A percentile compares a stretch with the other conserved stretches of the same genome.
Conservation (phyloP, 331 rosid genomes). For the Phaseolus coccineus region DNA sequence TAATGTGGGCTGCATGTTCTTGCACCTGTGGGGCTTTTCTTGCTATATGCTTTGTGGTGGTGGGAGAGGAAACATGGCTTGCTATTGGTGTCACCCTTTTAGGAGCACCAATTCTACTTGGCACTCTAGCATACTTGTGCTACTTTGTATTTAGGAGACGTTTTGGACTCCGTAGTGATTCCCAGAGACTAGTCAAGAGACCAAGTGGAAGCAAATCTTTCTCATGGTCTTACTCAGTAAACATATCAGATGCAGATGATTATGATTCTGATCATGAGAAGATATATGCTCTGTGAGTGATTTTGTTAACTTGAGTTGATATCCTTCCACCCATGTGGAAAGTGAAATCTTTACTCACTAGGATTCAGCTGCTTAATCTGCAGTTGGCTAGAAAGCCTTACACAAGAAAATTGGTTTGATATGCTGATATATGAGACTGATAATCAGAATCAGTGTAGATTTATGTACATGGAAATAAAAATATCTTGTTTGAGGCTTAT, state of each 20-base stretch:
- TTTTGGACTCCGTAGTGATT: conserved; percentile 68
- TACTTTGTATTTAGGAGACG: conserved; percentile 79
- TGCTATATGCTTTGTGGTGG: conserved; percentile 78
- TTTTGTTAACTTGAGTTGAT: conserved; percentile 1
- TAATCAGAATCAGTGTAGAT: conserved; percentile 13
- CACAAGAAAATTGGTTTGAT: conserved; percentile 8
- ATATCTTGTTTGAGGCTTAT: conserved; percentile 5
- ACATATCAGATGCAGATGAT: conserved; percentile 73
- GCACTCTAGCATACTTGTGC: conserved; percentile 88
- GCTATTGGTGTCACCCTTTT: conserved; percentile 70
- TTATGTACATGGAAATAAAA: conserved; percentile 36
- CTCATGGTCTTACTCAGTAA: conserved; percentile 81
- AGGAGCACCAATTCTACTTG: conserved; percentile 77
- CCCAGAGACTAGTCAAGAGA: conserved; percentile 74
- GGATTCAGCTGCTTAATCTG: conserved; percentile 30
- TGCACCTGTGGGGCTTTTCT: conserved; percentile 92
- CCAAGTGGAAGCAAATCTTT: conserved; percentile 84
- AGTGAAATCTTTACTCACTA: conserved; percentile 32
- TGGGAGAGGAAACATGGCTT: conserved; percentile 79
- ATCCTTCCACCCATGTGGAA: neutral
- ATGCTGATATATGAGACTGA: neutral
- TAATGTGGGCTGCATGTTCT: conserved; percentile 93
- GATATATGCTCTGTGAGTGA: conserved; percentile 65
- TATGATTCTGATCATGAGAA: conserved; percentile 74
- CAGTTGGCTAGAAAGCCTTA: conserved; percentile 6